Base-by-base conservation (phyloP, 345 rosid species). In the Erucastrum elatum region DNA sequence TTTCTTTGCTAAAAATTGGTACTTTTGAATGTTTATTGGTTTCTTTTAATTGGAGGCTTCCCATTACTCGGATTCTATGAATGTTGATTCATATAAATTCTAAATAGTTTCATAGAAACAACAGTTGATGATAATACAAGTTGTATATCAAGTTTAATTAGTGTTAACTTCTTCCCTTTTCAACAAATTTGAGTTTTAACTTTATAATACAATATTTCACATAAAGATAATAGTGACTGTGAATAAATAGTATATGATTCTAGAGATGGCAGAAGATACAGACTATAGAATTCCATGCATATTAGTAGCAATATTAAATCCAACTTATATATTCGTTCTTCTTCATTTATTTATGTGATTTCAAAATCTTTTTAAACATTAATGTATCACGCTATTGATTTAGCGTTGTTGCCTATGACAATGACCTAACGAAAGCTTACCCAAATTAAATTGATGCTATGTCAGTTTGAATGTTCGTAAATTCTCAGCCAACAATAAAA, bases 381-480 rank as follows among this genome's bases (percentile, higher is more conserved):
- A 25, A 75, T 66, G 49, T 64, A 75, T 64, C 69, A 70, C 7
- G 33, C 80, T 75, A 71, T 64, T 75, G 68, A 80, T 75, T 59
- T 72, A 65, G 64, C 29, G 65, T 21, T 49, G 80, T 65, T 75
- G 73, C 74, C 80, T 75, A 70, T 64, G 79, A 70, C 71, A 75
- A 70, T 70, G 83, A 80, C 83, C 34, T 8, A 64, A 75, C 83
- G 51, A 75, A 75, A 56, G 67, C 64, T 64, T 66, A 39, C 56
- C 67, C 72, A 64, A 71, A 75, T 58, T 70, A 37, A 75, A 64
- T 80, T 80, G 65, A 75, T 69, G 53, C 49, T 21, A 30, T 75
- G 80, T 80, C 73, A 75, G 83, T n/a, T 15, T 80, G 80, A 80
- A 80, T 71, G 73, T 80, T 80, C 75, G 29, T 70, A 64, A 56